Evolutionary conservation across 1,139 yeast genomes (phyloP), one percentile per base, ranked within the genome.

Genomic region (Pichia sp.): DNA sequence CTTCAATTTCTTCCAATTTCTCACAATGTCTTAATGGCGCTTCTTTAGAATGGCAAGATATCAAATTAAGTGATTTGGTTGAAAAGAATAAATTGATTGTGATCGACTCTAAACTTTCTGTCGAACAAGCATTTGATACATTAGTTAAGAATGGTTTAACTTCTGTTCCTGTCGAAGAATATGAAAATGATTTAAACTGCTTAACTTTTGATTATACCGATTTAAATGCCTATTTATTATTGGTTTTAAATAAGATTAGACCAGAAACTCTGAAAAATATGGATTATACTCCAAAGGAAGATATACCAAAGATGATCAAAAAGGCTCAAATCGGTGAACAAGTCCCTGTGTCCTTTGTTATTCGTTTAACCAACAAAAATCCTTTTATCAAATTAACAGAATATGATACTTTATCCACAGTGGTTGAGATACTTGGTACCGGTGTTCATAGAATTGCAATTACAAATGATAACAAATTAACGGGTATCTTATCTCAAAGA

Each of bases 401-500:
- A 58, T 61, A 73, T 30, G 91, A 86, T 47, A 77, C 83, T 21
- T 70, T 91, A 46, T 74, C 82, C 37, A 75, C 80, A 3, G 97
- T 87, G 2, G 86, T 87, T 59, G 96, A 88, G 64, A 83, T 86
- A 17, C 73, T 91, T 51, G 97, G 96, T 20, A 79, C 85, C 43
- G 98, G 98, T 9, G 96, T 89, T 10, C 98, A 93, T 67, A 76
- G 98, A 61, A 79, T 91, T 35, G 96, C 97, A 19, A 86, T 91
- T 51, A 79, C 87, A 12, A 77, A 83, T 60, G 67, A 71, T 28
- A 68, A 66, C 52, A 57, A 67, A 57, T 78, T 85, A 42, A 77
- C 82, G 4, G 98, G 97, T 48, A 80, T 93, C 17, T 73, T 93
- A 46, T 88, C 96, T 0, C 98, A 91, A 67, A 81, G 98, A 66